These are phyloP conservation scores for Haematococcus sp. DNA, from an alignment of 139 green algal genomes.

Conservation along the genomic window DNA sequence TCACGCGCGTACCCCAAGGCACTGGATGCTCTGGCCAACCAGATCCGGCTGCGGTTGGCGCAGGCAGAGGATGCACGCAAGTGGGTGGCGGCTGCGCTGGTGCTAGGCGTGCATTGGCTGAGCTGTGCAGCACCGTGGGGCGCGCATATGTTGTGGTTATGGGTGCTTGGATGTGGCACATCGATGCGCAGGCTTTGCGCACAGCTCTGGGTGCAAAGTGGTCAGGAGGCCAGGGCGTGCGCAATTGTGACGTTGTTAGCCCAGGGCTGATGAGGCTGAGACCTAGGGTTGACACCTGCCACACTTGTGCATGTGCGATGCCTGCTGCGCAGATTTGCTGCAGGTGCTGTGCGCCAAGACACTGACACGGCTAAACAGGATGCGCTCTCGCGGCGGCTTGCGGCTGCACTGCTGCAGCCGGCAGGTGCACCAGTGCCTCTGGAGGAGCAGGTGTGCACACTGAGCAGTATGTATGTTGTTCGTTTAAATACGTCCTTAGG, in stretches of 20 bases:
- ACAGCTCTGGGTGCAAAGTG: too few relatives aligned
- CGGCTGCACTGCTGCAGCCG: conserved; percentile 48
- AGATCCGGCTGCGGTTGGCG: conserved; percentile 69
- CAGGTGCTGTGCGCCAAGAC: not conserved
- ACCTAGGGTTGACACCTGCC: not conserved
- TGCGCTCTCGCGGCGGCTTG: conserved; percentile 28
- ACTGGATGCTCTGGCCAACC: conserved; percentile 59
- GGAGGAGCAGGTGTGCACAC: conserved; percentile 38
- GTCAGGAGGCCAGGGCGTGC: not conserved
- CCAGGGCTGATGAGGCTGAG: not conserved
- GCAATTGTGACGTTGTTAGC: not conserved
- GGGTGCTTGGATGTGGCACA: too few relatives aligned
- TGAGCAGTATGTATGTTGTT: not conserved
- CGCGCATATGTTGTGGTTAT: not conserved
- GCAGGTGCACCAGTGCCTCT: conserved; percentile 37
- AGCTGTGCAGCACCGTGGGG: not conserved
- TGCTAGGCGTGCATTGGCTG: not conserved
- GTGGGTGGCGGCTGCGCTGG: conserved; percentile 14
- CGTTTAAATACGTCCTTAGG: not conserved
- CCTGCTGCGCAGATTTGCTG: conserved; percentile 7
- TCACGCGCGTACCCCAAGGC: conserved; percentile 63
- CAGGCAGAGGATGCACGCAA: conserved; percentile 61
- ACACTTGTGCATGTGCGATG: not conserved
- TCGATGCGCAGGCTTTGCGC: too few relatives aligned
- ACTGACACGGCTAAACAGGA: conserved; percentile 20